phyloP scores from a whole-genome alignment of 495 filamentous ascomycete species.

The Staphylotrichum longicolle region DNA sequence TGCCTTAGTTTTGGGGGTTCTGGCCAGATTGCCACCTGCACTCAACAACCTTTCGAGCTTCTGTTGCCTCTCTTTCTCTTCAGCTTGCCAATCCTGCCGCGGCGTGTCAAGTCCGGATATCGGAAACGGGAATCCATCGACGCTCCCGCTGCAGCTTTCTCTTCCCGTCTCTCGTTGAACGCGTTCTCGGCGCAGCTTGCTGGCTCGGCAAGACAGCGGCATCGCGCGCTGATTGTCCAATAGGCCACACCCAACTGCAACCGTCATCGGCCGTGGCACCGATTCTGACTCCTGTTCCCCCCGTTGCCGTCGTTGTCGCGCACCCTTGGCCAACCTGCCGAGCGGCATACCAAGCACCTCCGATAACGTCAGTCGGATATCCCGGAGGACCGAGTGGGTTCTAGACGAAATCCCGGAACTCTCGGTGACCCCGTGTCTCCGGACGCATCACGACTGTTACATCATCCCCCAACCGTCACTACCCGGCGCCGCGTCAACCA shows the following conservation, averaged over 20 bases:
- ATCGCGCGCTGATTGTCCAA: not conserved
- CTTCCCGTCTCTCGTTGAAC: conserved; percentile 10
- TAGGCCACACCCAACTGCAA: not conserved
- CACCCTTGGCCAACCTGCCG: not conserved
- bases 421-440: not conserved
- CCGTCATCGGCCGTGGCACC: conserved; percentile 4
- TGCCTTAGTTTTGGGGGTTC: conserved; percentile 11
- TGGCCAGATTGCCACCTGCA: conserved; percentile 27
- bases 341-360: not conserved
- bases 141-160: conserved; percentile 1
- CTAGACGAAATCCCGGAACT: not conserved
- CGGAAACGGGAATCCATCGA: conserved; percentile 1
- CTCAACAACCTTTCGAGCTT: not conserved
- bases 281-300: not conserved
- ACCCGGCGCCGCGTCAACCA: conserved; percentile 11
- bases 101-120: not conserved
- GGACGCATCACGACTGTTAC: conserved; percentile 16
- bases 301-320: conserved; percentile 1
- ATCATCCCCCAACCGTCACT: conserved; percentile 15
- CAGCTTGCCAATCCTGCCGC: not conserved
- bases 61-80: not conserved
- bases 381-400: not conserved
- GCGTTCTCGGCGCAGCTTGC: not conserved
- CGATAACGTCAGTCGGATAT: not conserved
- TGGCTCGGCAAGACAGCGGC: conserved; percentile 4